Evolutionary conservation across 129 eudicot species (phyloP).

Genomic region (Chrysanthemum makinoi): DNA sequence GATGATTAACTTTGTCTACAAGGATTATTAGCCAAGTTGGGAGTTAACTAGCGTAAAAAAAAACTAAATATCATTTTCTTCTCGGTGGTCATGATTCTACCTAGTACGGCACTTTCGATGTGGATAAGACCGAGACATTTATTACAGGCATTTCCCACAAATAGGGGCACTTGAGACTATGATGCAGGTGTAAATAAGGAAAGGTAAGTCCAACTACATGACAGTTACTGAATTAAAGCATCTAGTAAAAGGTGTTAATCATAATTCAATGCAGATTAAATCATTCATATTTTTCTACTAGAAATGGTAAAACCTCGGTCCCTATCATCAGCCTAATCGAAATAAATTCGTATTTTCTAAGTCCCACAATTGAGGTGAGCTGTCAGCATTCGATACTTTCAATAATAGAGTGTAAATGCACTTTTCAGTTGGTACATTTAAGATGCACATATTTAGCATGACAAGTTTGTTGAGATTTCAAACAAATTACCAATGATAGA

Average conservation of each 20-base stretch:
- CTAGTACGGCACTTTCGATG: background rate
- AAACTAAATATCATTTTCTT: background rate
- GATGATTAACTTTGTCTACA: background rate
- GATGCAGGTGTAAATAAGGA: conserved; percentile 18
- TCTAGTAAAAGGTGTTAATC: conserved; percentile 22
- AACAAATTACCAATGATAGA: too few species aligned
- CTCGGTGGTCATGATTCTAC: background rate
- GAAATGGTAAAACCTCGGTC: background rate
- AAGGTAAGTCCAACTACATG: conserved; percentile 26
- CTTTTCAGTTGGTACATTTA: too few species aligned
- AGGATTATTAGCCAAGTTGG: background rate
- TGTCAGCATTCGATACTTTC: too few species aligned
- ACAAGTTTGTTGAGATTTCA: too few species aligned
- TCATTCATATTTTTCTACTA: background rate
- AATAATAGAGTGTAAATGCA: too few species aligned
- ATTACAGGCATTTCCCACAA: conserved; percentile 22
- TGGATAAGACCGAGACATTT: conserved; percentile 12
- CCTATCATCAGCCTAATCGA: background rate
- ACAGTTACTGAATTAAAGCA: background rate
- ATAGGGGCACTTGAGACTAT: conserved; percentile 27
- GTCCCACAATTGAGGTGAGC: background rate
- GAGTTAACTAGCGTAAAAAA: background rate
- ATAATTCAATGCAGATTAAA: conserved; percentile 1
- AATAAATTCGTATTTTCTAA: background rate
- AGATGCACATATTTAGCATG: too few species aligned